Percentiles rank a stretch among this genome's conserved stretches.
phyloP scores from a whole-genome alignment of 495 filamentous ascomycete species.

The Hypoxylon fragiforme region DNA sequence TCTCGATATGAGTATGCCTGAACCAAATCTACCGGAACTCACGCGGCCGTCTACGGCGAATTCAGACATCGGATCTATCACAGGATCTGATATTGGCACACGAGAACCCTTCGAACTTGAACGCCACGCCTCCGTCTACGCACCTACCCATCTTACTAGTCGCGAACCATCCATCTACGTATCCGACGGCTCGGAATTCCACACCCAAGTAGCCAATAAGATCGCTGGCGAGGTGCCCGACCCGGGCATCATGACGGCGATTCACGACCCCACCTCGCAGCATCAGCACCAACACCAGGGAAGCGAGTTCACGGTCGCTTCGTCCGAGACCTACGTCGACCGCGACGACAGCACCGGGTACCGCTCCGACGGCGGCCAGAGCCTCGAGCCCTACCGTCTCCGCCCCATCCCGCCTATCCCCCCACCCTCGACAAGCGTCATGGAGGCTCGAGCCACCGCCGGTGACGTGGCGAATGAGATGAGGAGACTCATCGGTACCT shows the following conservation, averaged over 20 bases:
- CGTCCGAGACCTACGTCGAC: conserved; percentile 26
- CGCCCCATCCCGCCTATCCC: conserved; percentile 45
- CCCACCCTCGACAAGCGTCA: conserved; percentile 52
- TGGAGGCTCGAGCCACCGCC: conserved; percentile 54
- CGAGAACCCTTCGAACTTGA: conserved; percentile 59
- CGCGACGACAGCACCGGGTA: neutral
- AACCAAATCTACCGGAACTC: conserved; percentile 39
- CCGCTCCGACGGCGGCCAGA: neutral
- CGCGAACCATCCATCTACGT: conserved; percentile 58
- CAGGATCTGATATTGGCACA: conserved; percentile 51
- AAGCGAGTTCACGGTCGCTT: conserved; percentile 20
- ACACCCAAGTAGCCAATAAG: conserved; percentile 36
- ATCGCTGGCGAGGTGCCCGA: conserved; percentile 34
- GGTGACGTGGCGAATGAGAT: conserved; percentile 59
- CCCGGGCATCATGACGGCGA: neutral
- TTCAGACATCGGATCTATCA: conserved; percentile 52
- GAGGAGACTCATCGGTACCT: conserved; percentile 52
- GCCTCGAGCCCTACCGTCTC: neutral
- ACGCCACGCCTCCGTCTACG: conserved; percentile 56
- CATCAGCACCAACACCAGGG: conserved; percentile 32
- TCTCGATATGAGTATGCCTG: conserved; percentile 54
- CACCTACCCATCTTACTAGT: conserved; percentile 36
- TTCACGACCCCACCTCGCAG: conserved; percentile 9
- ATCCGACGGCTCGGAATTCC: conserved; percentile 51
- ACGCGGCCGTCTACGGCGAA: conserved; percentile 57